Evolutionary conservation across 116 monocot species (phyloP).

Genomic region (Iris pallida): DNA sequence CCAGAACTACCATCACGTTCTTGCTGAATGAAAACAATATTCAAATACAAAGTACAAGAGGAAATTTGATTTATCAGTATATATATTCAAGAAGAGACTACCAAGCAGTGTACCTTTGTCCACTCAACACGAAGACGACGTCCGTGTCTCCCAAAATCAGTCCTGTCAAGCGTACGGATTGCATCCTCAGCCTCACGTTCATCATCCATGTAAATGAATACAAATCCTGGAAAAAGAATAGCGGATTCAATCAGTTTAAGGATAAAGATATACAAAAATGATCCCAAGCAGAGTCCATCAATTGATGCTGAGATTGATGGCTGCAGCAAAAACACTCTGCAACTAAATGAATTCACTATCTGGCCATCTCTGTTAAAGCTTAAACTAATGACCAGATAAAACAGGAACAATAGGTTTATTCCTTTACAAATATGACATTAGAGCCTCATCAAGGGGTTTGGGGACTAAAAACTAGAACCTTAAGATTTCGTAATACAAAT

Average conservation of each 20-base stretch:
- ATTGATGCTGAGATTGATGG: not conserved
- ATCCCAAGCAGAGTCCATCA: not conserved
- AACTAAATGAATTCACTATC: conserved; percentile 10
- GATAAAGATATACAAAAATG: not conserved
- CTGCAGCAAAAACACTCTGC: conserved; percentile 14
- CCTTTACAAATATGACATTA: too few relatives aligned
- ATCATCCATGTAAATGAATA: conserved; percentile 98
- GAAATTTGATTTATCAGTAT: too few relatives aligned
- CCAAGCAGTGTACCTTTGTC: conserved; percentile 64
- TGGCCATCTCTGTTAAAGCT: conserved; percentile 31
- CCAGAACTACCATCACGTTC: conserved; percentile 67
- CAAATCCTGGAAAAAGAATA: conserved; percentile 59
- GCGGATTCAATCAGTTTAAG: not conserved
- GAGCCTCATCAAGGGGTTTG: too few relatives aligned
- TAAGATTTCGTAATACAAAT: too few relatives aligned
- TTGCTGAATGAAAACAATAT: conserved; percentile 32
- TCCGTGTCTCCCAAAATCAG: conserved; percentile 82
- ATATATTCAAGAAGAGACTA: not conserved
- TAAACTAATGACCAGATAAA: conserved; percentile 50
- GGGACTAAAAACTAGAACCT: too few relatives aligned
- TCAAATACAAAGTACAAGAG: not conserved
- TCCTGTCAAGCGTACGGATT: conserved; percentile 74
- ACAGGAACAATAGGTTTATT: too few relatives aligned
- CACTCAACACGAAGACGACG: conserved; percentile 86
- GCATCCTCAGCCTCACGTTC: conserved; percentile 96